Percentiles rank a stretch among this genome's conserved stretches.
These are phyloP conservation scores for Thermochaetoides thermophila DNA, from an alignment of 495 filamentous ascomycete genomes.

Conservation along the genomic window DNA sequence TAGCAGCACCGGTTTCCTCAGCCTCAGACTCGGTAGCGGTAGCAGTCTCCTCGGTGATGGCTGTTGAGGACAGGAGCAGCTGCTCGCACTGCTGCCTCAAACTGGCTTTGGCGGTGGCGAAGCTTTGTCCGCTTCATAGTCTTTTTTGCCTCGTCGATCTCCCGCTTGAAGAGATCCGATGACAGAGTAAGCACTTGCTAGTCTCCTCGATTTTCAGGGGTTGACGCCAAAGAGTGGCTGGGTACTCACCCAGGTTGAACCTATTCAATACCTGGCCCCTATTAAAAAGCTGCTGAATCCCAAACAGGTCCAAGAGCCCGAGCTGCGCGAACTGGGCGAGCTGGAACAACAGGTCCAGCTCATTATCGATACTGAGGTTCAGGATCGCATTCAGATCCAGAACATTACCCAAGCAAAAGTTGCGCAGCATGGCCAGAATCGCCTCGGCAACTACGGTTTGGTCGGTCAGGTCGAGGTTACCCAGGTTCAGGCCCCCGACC, in stretches of 20 bases:
- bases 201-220: background rate
- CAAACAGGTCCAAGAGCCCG: conserved; percentile 25
- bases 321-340: conserved; percentile 28
- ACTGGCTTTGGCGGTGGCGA: conserved; percentile 7
- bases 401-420: conserved; percentile 23
- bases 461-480: conserved; percentile 30
- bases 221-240: background rate
- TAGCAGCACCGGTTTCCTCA: too few relatives aligned
- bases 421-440: conserved; percentile 17
- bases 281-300: conserved; percentile 23
- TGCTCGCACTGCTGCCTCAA: too few relatives aligned
- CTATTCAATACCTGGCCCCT: conserved; percentile 17
- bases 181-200: conserved; percentile 10
- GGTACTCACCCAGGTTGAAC: conserved; percentile 21
- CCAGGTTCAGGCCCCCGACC: conserved; percentile 25
- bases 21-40: too few relatives aligned
- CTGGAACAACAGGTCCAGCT: conserved; percentile 27
- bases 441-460: conserved; percentile 17
- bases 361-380: conserved; percentile 18
- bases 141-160: conserved; percentile 16
- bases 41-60: too few relatives aligned
- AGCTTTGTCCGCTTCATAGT: conserved; percentile 15
- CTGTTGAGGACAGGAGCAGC: too few relatives aligned
- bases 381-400: conserved; percentile 18
- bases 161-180: conserved; percentile 24